Conservation (phyloP, 306 rosid species). For the Urtica urens region DNA sequence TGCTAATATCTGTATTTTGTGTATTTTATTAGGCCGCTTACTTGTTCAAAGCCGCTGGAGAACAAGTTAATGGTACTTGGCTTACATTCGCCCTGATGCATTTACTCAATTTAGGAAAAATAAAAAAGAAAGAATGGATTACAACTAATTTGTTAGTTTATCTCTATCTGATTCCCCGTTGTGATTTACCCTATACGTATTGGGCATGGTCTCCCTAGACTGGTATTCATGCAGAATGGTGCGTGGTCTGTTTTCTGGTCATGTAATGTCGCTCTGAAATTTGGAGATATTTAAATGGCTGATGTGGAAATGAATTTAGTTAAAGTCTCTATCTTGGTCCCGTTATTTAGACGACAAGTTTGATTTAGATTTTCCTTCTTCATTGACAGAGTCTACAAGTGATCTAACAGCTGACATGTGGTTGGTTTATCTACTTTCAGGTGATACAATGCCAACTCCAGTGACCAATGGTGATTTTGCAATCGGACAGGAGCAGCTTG, state of each 20-base stretch:
- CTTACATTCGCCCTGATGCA: too few species aligned
- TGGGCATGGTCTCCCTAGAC: neutral
- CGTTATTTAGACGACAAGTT: too few species aligned
- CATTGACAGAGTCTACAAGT: neutral
- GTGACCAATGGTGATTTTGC: conserved; percentile 44
- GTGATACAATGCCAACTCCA: conserved; percentile 16
- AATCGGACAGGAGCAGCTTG: conserved; percentile 64
- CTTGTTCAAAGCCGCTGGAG: conserved; percentile 47
- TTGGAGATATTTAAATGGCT: too few species aligned
- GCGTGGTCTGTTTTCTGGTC: neutral
- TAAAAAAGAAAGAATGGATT: too few species aligned
- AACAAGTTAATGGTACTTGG: conserved; percentile 38
- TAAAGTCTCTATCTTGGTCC: too few species aligned
- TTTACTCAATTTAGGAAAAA: too few species aligned
- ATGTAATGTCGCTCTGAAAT: too few species aligned
- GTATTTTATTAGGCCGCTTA: conserved; percentile 57
- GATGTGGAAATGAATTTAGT: too few species aligned
- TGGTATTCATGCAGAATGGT: neutral
- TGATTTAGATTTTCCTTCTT: neutral
- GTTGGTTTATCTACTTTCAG: conserved; percentile 22
- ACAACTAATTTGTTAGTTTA: too few species aligned
- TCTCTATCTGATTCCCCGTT: neutral
- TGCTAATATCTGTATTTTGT: conserved; percentile 16
- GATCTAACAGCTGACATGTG: neutral
- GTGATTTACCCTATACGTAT: neutral